Conservation (phyloP, 148 eudicot species). For the Silene uniflora region DNA sequence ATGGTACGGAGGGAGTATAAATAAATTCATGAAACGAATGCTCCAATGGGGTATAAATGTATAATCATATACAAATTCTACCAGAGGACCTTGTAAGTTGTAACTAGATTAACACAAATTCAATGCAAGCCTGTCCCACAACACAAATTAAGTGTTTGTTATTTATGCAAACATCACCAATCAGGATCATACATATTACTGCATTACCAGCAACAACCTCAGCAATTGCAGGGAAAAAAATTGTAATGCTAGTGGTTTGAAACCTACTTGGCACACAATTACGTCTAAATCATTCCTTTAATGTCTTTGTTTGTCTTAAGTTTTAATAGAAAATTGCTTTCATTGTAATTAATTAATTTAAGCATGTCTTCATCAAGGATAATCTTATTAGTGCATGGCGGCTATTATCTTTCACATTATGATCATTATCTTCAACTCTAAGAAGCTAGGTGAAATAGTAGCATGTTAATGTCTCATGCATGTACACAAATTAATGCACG, state of each 20-base stretch:
- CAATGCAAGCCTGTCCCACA: too few species aligned
- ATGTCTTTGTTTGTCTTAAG: slow-evolving; percentile 10
- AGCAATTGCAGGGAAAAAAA: slow-evolving; percentile 8
- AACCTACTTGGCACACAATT: slow-evolving; percentile 24
- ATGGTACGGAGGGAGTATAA: too few species aligned
- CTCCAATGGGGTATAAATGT: too few species aligned
- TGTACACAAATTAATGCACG: neutral
- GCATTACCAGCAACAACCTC: neutral
- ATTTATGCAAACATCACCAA: slow-evolving; percentile 5
- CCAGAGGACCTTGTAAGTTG: too few species aligned
- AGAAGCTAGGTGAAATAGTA: too few species aligned
- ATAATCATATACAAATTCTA: too few species aligned
- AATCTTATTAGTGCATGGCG: slow-evolving; percentile 24
- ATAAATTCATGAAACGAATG: too few species aligned
- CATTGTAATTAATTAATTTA: slow-evolving; percentile 7
- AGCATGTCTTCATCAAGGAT: slow-evolving; percentile 20
- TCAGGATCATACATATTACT: slow-evolving; percentile 10
- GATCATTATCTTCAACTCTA: neutral
- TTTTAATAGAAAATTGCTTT: slow-evolving; percentile 4
- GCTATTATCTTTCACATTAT: slow-evolving; percentile 12
- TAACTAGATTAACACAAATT: too few species aligned
- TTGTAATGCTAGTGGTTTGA: slow-evolving; percentile 1
- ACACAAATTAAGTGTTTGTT: too few species aligned
- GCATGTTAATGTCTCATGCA: too few species aligned
- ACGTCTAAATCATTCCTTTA: slow-evolving; percentile 1